phyloP scores from a whole-genome alignment of 495 filamentous ascomycete genomes.

The Penicillium subrubescens region DNA sequence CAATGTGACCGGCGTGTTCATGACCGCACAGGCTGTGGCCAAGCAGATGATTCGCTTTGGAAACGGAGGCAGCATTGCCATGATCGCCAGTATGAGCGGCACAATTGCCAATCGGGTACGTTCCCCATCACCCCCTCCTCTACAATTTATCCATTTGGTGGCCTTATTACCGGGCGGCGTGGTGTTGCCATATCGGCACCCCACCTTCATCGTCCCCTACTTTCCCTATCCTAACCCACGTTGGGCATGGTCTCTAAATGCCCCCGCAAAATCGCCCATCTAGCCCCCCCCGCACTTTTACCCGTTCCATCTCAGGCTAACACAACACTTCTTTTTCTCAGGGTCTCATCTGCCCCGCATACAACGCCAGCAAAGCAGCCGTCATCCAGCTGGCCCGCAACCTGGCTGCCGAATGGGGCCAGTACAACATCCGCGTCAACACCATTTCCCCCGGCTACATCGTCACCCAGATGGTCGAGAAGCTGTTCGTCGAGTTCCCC shows the following conservation, averaged over 20 bases:
- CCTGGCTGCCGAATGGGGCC: slow-evolving; percentile 87
- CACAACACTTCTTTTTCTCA: background rate
- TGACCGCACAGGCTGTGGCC: slow-evolving; percentile 71
- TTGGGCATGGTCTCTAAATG: background rate
- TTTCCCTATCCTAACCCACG: background rate
- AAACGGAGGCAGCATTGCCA: slow-evolving; percentile 68
- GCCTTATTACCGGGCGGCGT: background rate
- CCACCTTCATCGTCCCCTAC: background rate
- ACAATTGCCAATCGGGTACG: slow-evolving; percentile 65
- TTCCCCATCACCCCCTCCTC: slow-evolving; percentile 12
- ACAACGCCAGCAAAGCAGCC: slow-evolving; percentile 89
- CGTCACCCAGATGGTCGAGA: slow-evolving; percentile 86
- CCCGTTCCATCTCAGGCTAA: background rate
- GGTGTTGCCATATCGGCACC: background rate
- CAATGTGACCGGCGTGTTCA: slow-evolving; percentile 78
- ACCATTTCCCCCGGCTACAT: slow-evolving; percentile 96
- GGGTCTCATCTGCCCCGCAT: slow-evolving; percentile 67
- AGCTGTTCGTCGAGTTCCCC: slow-evolving; percentile 72
- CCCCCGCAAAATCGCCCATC: background rate
- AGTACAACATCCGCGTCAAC: slow-evolving; percentile 88
- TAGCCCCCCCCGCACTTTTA: background rate
- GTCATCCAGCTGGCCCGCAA: slow-evolving; percentile 84
- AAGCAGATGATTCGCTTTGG: slow-evolving; percentile 76
- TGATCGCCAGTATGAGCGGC: slow-evolving; percentile 77
- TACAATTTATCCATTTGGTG: background rate